A percentile compares a stretch with the other conserved stretches of the same genome.
phyloP scores from a whole-genome alignment of 2,329 filamentous ascomycete genomes.

The Paecilomyces fulvus region DNA sequence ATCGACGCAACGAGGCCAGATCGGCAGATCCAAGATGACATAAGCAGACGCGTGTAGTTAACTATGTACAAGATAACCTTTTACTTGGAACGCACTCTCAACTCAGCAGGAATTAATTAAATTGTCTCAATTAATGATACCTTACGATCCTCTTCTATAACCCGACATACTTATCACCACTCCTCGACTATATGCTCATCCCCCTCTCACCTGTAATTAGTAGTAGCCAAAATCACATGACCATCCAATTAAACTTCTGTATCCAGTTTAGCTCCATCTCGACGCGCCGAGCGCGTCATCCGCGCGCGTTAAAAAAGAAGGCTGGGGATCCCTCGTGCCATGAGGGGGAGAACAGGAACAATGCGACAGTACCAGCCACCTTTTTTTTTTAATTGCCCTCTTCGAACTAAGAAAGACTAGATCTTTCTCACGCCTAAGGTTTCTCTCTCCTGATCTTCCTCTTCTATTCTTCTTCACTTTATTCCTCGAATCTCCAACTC shows the following conservation, averaged over 20 bases:
- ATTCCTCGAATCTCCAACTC: not conserved
- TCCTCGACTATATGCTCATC: not conserved
- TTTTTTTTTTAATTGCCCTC: not conserved
- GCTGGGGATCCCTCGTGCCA: not conserved
- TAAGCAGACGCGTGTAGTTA: too few relatives aligned
- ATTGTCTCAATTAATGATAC: not conserved
- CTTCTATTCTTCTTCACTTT: not conserved
- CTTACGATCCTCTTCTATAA: not conserved
- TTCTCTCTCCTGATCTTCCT: not conserved
- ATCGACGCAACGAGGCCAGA: not conserved
- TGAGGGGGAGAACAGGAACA: not conserved
- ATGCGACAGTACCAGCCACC: not conserved
- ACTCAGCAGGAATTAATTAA: not conserved
- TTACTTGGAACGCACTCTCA: not conserved
- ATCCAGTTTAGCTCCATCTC: not conserved
- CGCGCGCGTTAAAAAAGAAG: not conserved
- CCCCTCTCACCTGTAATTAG: not conserved
- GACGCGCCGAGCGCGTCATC: not conserved
- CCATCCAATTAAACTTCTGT: not conserved
- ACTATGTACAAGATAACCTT: not conserved
- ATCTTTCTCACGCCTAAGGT: not conserved
- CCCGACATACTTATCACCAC: not conserved
- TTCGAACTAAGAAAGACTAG: not conserved
- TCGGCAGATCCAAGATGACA: not conserved
- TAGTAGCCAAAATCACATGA: not conserved